phyloP scores from a whole-genome alignment of 1,139 yeast genomes.

The Lodderomyces jiufengensis region DNA sequence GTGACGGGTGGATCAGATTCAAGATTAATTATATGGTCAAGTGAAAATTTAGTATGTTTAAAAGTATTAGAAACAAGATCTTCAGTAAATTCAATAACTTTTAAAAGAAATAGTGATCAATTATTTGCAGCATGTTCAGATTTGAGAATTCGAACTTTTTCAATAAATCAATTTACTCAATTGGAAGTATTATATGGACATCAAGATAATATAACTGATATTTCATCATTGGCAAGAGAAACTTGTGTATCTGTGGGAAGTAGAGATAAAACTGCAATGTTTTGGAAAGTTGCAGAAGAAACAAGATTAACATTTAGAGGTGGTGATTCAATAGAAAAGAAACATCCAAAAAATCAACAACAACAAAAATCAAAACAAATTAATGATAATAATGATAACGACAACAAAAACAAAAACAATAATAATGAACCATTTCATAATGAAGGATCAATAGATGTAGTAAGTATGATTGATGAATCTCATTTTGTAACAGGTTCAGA shows the following conservation, averaged over 20 bases:
- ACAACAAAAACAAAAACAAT: constrained; percentile 13
- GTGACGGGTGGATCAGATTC: constrained; percentile 90
- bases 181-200: constrained; percentile 92
- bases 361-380: constrained; percentile 30
- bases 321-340: constrained; percentile 59
- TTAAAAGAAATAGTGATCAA: constrained; percentile 80
- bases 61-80: constrained; percentile 78
- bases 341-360: constrained; percentile 25
- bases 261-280: constrained; percentile 90
- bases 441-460: constrained; percentile 91
- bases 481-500: constrained; percentile 94
- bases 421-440: constrained; percentile 37
- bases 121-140: constrained; percentile 92
- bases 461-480: constrained; percentile 86
- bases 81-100: constrained; percentile 66
- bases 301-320: constrained; percentile 91
- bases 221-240: constrained; percentile 76
- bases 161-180: constrained; percentile 82
- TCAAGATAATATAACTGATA: constrained; percentile 82
- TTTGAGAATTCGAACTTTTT: constrained; percentile 81
- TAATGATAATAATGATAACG: constrained; percentile 17
- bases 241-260: constrained; percentile 95
- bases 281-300: constrained; percentile 96
- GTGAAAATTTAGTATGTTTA: constrained; percentile 69
- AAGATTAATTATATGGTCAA: constrained; percentile 79